Evolutionary conservation across 2,329 filamentous ascomycete genomes (phyloP).

Genomic region (Nectriaceae sp.): DNA sequence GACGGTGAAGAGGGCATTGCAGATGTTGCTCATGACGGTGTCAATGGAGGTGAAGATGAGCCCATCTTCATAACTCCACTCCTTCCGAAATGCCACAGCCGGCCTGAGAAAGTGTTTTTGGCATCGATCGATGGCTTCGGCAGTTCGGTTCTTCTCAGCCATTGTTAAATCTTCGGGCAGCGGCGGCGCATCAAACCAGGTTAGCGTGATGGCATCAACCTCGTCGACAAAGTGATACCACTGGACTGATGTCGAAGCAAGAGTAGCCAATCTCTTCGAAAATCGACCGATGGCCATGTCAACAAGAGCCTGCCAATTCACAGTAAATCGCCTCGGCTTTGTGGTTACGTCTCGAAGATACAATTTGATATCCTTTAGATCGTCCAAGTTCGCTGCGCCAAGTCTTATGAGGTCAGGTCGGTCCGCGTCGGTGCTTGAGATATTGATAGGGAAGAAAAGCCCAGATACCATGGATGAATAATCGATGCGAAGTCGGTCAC

Average conservation of each 20-base stretch:
- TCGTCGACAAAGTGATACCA: conserved; percentile 35
- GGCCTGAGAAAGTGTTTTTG: conserved; percentile 45
- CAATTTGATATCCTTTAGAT: conserved; percentile 38
- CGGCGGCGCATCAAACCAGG: conserved; percentile 44
- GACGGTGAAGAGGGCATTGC: conserved; percentile 32
- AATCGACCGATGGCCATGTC: conserved; percentile 69
- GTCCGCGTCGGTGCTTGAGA: conserved; percentile 42
- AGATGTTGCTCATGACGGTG: conserved; percentile 42
- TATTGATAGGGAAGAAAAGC: conserved; percentile 52
- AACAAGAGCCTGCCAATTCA: conserved; percentile 67
- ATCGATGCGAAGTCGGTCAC: conserved; percentile 44
- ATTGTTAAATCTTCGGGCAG: conserved; percentile 21
- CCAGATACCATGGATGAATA: conserved; percentile 54
- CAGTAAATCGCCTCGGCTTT: conserved; percentile 28
- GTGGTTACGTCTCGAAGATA: conserved; percentile 48
- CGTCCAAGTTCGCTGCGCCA: conserved; percentile 25
- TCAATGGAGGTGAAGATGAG: conserved; percentile 47
- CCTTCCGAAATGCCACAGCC: conserved; percentile 16
- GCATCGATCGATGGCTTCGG: conserved; percentile 47
- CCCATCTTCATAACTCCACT: conserved; percentile 43
- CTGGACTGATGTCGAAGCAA: conserved; percentile 33
- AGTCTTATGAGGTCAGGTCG: conserved; percentile 38
- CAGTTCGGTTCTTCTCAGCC: conserved; percentile 32
- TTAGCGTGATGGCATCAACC: conserved; percentile 41
- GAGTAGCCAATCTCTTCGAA: conserved; percentile 50